Base-by-base conservation (phyloP, 345 rosid species). In the Populus nigra region DNA sequence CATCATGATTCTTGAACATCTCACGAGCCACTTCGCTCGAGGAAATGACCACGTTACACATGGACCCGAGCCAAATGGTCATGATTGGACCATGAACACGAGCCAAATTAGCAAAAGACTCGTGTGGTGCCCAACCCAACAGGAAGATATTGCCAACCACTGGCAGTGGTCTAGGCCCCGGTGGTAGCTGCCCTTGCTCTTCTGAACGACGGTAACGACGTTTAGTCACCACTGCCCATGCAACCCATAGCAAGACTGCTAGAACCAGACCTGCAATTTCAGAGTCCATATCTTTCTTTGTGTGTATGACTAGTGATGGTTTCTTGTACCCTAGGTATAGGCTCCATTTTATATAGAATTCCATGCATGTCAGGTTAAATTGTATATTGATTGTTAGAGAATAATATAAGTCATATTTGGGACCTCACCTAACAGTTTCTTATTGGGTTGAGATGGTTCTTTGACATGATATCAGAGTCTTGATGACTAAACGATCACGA, bases 1-100 rank as follows among this genome's bases (percentile, higher is more conserved):
- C 80, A 45, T 94, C 95, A 1, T 91, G 93, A 79, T 89, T 87
- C 87, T 88, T 91, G 86, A 91, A 91, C 89, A 94, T 91, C 63
- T 89, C 91, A 2, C 90, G 85, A 17, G 97, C 97, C 68, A 85
- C 86, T 33, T 83, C 87, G 76, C 78, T 79, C 1, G 97, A 91
- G 1, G 98, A 94, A 49, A 92, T 76, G 80, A 94, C 97, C 27
- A 94, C 85, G 5, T 93, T 89, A 74, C 84, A 68, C 93, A 92
- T 92, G 12, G 91, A 89, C 5, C 98, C 98, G 1, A 92, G 85
- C 88, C 91, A 79, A 1, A 94, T 68, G n/a, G 93, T 89, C 92
- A 92, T 91, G 71, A 94, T 83, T 2, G 97, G 96, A 8, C 98
- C 97, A 67, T 90, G 85, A 33, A 65, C 55, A 1, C 74, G 78